A percentile compares a stretch with the other conserved stretches of the same genome.
phyloP scores from a whole-genome alignment of 202 grass and related monocot species.

The Dendrocalamus latiflorus region DNA sequence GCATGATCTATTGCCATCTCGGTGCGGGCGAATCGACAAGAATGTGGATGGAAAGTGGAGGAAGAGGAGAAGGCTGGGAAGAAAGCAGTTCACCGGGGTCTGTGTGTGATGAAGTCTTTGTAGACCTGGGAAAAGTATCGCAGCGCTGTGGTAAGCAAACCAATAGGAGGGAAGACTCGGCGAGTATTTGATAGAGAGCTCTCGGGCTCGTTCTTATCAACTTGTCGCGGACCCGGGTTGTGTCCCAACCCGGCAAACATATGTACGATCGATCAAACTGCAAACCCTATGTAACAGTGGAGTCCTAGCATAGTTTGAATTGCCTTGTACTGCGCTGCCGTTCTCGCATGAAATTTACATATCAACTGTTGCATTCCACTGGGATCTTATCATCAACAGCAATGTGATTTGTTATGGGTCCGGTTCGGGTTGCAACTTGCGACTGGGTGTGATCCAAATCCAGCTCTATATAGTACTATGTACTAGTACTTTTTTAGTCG shows the following conservation, averaged over 20 bases:
- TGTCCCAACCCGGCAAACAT: background rate
- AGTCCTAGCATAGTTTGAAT: background rate
- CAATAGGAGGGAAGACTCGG: slow-evolving; percentile 2
- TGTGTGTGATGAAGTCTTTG: slow-evolving; percentile 39
- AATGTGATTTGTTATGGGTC: background rate
- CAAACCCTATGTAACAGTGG: background rate
- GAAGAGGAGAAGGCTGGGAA: background rate
- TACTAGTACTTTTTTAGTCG: background rate
- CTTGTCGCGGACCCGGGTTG: background rate
- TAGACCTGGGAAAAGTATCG: slow-evolving; percentile 30
- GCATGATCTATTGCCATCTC: slow-evolving; percentile 64
- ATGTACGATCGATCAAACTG: background rate
- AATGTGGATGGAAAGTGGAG: slow-evolving; percentile 16
- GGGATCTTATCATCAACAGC: background rate
- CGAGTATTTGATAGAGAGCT: slow-evolving; percentile 10
- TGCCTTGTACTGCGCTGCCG: background rate
- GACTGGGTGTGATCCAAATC: background rate
- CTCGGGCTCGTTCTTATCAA: slow-evolving; percentile 45
- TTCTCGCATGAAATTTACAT: background rate
- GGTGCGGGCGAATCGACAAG: background rate
- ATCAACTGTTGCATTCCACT: background rate
- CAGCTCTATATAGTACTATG: background rate
- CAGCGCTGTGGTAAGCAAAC: background rate
- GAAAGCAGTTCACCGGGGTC: background rate
- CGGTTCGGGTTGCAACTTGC: background rate